phyloP scores from a whole-genome alignment of 2,329 filamentous ascomycete species.

The Trichoderma sp. region DNA sequence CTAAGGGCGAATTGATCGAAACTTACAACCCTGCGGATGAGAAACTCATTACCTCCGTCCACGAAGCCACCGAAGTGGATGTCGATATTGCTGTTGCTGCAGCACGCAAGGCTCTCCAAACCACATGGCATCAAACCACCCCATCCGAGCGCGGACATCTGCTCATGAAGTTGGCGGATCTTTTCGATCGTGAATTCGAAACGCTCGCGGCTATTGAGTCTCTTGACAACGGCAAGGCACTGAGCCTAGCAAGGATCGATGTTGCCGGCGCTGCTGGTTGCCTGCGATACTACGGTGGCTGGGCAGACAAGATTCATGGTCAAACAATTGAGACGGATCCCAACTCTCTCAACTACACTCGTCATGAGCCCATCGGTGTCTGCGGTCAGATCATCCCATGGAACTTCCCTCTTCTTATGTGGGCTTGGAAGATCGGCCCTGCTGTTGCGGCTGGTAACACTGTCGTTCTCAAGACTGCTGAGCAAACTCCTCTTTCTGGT shows the following conservation, averaged over 20 bases:
- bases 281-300: conserved; percentile 76
- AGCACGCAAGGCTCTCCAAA: conserved; percentile 83
- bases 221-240: conserved; percentile 84
- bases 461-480: conserved; percentile 70
- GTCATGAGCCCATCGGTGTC: conserved; percentile 73
- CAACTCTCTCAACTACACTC: conserved; percentile 73
- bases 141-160: conserved; percentile 70
- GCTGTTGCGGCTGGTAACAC: conserved; percentile 73
- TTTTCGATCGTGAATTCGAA: conserved; percentile 76
- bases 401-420: conserved; percentile 85
- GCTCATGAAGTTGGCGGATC: conserved; percentile 75
- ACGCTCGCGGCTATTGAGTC: conserved; percentile 80
- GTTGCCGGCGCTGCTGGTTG: conserved; percentile 66
- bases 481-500: conserved; percentile 26
- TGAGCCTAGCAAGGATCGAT: conserved; percentile 73
- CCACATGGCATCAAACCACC: conserved; percentile 66
- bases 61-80: conserved; percentile 88
- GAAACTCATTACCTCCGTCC: conserved; percentile 78
- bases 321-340: conserved; percentile 79
- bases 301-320: conserved; percentile 89
- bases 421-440: conserved; percentile 78
- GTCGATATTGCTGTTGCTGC: conserved; percentile 77
- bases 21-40: conserved; percentile 87
- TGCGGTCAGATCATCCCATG: conserved; percentile 88
- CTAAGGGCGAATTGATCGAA: conserved; percentile 88